These are phyloP conservation scores for Pseudogymnoascus sp. DNA, from an alignment of 2,329 filamentous ascomycete species.

Conservation along the genomic window DNA sequence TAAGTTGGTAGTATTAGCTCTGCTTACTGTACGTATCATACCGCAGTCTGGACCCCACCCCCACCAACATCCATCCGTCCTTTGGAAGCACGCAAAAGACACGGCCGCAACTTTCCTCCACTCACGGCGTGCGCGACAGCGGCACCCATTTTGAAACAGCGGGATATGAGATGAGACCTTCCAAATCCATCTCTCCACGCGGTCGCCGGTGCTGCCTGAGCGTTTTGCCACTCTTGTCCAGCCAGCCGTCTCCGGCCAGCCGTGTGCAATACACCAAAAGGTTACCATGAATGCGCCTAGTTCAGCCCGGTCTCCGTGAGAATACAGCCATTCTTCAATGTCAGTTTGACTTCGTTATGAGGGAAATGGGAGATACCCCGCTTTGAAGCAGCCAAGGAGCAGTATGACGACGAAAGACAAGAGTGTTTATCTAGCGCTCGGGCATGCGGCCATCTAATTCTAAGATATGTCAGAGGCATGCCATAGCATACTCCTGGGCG, in stretches of 20 bases:
- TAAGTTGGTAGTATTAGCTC: background rate
- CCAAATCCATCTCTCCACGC: background rate
- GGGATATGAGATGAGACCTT: background rate
- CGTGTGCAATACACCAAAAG: background rate
- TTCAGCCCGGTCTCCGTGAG: background rate
- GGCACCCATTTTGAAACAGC: background rate
- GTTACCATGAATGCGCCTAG: background rate
- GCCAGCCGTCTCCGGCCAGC: background rate
- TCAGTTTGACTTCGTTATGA: background rate
- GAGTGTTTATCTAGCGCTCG: background rate
- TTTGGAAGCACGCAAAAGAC: background rate
- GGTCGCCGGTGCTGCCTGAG: background rate
- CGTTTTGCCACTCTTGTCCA: background rate
- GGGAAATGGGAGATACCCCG: background rate
- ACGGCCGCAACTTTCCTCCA: constrained; percentile 1
- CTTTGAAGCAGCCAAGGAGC: background rate
- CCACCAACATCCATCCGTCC: background rate
- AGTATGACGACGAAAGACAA: background rate
- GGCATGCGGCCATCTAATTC: background rate
- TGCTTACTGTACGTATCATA: background rate
- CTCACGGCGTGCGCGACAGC: constrained; percentile 1
- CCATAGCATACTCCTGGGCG: background rate
- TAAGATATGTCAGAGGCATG: background rate
- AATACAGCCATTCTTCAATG: background rate
- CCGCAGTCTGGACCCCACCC: background rate